Evolutionary conservation across 306 rosid species (phyloP).

Genomic region (Acmispon strigosus): DNA sequence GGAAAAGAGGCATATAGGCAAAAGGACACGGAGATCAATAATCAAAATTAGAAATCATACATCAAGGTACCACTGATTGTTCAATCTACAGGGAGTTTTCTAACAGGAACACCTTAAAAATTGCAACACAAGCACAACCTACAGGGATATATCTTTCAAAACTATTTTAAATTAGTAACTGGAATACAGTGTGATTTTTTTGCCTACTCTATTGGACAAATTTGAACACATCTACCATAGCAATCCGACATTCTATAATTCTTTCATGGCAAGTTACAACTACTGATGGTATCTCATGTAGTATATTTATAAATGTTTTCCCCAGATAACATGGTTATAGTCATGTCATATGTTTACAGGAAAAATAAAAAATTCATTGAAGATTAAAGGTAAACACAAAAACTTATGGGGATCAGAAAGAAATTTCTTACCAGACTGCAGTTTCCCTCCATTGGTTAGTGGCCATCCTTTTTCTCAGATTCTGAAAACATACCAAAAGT

Average conservation of each 20-base stretch:
- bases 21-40: not conserved
- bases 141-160: not conserved
- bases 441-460: not conserved
- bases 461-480: constrained; percentile 6
- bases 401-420: too few species aligned
- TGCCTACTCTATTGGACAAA: not conserved
- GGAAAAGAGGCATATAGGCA: too few species aligned
- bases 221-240: not conserved
- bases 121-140: not conserved
- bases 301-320: not conserved
- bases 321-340: not conserved
- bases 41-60: not conserved
- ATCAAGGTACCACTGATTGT: not conserved
- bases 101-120: not conserved
- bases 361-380: not conserved
- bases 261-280: not conserved
- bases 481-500: constrained; percentile 7
- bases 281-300: not conserved
- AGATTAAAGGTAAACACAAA: too few species aligned
- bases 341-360: not conserved
- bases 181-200: not conserved
- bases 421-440: not conserved
- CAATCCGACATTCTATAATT: not conserved
- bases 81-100: not conserved
- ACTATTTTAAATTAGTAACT: not conserved